phyloP scores from a whole-genome alignment of 2,329 filamentous ascomycete species.

The Monilinia laxa region DNA sequence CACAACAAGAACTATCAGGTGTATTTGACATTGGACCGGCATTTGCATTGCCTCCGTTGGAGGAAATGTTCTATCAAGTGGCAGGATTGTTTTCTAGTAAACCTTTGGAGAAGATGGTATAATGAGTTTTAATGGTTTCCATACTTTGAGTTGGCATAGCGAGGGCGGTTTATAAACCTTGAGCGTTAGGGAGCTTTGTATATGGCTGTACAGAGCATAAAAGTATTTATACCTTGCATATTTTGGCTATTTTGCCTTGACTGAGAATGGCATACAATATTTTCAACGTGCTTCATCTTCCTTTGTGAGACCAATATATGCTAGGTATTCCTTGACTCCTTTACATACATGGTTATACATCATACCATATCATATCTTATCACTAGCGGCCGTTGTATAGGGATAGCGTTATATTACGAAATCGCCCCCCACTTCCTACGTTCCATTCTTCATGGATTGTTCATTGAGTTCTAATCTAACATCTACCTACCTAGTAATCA shows the following conservation, averaged over 20 bases:
- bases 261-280: constrained; percentile 2
- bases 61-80: constrained; percentile 75
- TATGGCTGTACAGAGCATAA: constrained; percentile 25
- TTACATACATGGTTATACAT: neutral
- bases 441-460: neutral
- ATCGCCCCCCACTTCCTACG: constrained; percentile 10
- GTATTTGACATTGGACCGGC: constrained; percentile 70
- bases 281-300: neutral
- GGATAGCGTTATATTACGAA: constrained; percentile 16
- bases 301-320: constrained; percentile 2
- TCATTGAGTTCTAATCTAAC: neutral
- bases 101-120: constrained; percentile 41
- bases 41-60: constrained; percentile 68
- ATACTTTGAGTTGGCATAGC: constrained; percentile 27
- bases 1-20: constrained; percentile 65
- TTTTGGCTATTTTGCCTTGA: neutral
- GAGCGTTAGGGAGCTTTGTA: constrained; percentile 26
- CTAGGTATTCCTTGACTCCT: neutral
- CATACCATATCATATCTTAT: neutral
- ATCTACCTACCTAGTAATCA: too few relatives aligned
- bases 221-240: constrained; percentile 23
- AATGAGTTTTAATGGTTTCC: constrained; percentile 22
- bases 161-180: constrained; percentile 24
- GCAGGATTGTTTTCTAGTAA: constrained; percentile 62
- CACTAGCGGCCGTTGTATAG: neutral